Conservation (phyloP, 1,284 basidiomycete genomes). For the Retiboletus flavoniger region DNA sequence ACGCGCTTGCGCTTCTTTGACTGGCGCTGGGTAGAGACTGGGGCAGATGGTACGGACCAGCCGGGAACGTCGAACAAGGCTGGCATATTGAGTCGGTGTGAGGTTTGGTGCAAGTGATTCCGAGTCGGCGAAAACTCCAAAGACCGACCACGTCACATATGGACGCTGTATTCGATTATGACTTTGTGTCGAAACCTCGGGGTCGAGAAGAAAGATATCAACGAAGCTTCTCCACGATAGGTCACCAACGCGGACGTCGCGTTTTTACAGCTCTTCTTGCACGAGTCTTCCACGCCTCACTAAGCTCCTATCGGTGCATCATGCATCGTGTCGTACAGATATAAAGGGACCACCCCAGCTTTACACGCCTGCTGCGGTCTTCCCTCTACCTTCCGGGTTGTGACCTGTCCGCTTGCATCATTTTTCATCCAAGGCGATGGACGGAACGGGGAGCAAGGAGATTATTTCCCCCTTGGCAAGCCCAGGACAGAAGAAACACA, state of each 20-base stretch:
- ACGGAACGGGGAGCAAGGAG: slow-evolving; percentile 4
- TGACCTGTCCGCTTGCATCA: too few species aligned
- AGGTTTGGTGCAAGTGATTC: slow-evolving; percentile 2
- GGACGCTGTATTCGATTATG: not conserved
- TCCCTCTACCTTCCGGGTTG: not conserved
- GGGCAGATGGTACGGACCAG: slow-evolving; percentile 56
- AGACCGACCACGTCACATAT: not conserved
- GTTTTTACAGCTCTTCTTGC: slow-evolving; percentile 15
- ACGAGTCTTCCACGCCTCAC: slow-evolving; percentile 21
- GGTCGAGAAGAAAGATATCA: not conserved
- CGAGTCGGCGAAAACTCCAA: slow-evolving; percentile 3
- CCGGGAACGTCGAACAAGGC: slow-evolving; percentile 70
- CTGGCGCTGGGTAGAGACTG: slow-evolving; percentile 36
- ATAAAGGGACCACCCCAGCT: slow-evolving; percentile 22
- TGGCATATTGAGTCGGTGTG: slow-evolving; percentile 33
- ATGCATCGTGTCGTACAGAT: slow-evolving; percentile 21
- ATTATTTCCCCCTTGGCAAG: not conserved
- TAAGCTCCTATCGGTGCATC: slow-evolving; percentile 1
- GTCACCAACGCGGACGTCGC: slow-evolving; percentile 24
- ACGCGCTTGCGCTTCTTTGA: slow-evolving; percentile 71
- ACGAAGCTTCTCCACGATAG: slow-evolving; percentile 2
- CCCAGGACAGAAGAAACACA: slow-evolving; percentile 16
- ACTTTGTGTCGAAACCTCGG: too few species aligned
- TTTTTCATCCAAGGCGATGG: slow-evolving; percentile 14
- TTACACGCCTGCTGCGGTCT: slow-evolving; percentile 1